Base-by-base conservation (phyloP, 257 asterid genomes). In the Misopates orontium region DNA sequence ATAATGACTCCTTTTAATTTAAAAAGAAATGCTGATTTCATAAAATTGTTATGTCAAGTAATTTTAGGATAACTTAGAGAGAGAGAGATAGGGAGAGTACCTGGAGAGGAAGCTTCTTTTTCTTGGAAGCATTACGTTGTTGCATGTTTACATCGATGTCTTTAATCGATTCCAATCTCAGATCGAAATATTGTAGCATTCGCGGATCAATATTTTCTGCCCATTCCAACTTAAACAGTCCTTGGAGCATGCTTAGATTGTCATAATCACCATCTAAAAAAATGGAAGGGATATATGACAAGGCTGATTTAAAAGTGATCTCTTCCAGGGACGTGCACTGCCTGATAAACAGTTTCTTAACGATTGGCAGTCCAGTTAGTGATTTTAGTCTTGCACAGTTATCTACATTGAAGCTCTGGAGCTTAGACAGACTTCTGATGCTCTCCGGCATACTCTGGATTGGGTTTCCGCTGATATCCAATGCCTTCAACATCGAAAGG, bases 381-480 rank as follows among this genome's bases (percentile, higher is more conserved):
- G 69, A 70, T 23, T 52, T 41, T 17, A 70, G 75, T 22, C 56
- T 61, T 20, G 31, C 31, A 62, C 75, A 70, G 1, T 56, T 22
- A 7, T 62, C 4, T n/a, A 70, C 60, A 32, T 62, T n/a, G 20
- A 70, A 62, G 47, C 24, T 28, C 16, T 15, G 47, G 23, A 70
- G 75, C 62, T 45, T 65, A 11, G 69, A 24, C 16, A 70, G 75
- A 15, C 57, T 17, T 57, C 60, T 62, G 49, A 70, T 16, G 19
- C 75, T 36, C 55, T 53, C 58, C 12, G 75, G 75, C 15, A 70
- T 62, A 55, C 63, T 60, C 15, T 45, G 25, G 24, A 70, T 61
- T 18, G 49, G 67, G 21, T 70, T 62, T 53, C 56, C 55, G 60
- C 75, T 70, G n/a, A 70, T 42, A 53, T 70, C 63, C 45, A 70